These are phyloP conservation scores for Ganoderma boninense DNA, from an alignment of 1,284 basidiomycete species.

Conservation along the genomic window DNA sequence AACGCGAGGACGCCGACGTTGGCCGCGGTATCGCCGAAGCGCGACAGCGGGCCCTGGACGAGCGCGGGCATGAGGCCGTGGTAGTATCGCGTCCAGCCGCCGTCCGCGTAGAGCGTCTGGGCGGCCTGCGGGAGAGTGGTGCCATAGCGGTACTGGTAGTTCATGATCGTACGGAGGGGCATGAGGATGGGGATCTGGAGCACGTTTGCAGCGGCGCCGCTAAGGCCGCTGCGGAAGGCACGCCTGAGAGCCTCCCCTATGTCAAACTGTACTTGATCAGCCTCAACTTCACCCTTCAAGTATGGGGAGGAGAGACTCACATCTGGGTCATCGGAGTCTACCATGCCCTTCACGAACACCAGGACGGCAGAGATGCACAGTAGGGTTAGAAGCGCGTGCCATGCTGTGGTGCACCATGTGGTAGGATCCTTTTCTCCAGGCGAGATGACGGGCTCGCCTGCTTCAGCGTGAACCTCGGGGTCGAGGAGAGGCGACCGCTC, in stretches of 20 bases:
- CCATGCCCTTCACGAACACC: slow-evolving; percentile 73
- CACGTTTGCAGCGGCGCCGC: slow-evolving; percentile 82
- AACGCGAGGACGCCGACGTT: neutral
- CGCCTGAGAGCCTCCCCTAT: slow-evolving; percentile 74
- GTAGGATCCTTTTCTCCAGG: slow-evolving; percentile 35
- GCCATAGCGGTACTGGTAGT: slow-evolving; percentile 90
- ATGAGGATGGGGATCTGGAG: slow-evolving; percentile 88
- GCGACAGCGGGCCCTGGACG: slow-evolving; percentile 77
- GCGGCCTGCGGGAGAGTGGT: slow-evolving; percentile 73
- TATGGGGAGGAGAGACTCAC: slow-evolving; percentile 47
- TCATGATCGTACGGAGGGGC: slow-evolving; percentile 91
- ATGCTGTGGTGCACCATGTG: slow-evolving; percentile 40
- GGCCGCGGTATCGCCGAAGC: slow-evolving; percentile 64
- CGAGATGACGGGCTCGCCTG: slow-evolving; percentile 20
- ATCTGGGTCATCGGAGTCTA: slow-evolving; percentile 71
- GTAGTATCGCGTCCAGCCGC: slow-evolving; percentile 85
- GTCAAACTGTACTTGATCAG: slow-evolving; percentile 69
- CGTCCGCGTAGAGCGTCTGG: slow-evolving; percentile 75
- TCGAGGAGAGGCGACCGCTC: slow-evolving; percentile 28
- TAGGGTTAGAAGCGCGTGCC: slow-evolving; percentile 46
- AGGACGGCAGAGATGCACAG: slow-evolving; percentile 49
- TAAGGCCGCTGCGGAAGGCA: slow-evolving; percentile 86
- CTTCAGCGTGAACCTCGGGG: slow-evolving; percentile 16
- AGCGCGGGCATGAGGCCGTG: slow-evolving; percentile 85
- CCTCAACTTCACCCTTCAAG: neutral